Base-by-base conservation (phyloP, 78 protist genomes). In the slime mould (Dictyostelium discoideum) region DNA sequence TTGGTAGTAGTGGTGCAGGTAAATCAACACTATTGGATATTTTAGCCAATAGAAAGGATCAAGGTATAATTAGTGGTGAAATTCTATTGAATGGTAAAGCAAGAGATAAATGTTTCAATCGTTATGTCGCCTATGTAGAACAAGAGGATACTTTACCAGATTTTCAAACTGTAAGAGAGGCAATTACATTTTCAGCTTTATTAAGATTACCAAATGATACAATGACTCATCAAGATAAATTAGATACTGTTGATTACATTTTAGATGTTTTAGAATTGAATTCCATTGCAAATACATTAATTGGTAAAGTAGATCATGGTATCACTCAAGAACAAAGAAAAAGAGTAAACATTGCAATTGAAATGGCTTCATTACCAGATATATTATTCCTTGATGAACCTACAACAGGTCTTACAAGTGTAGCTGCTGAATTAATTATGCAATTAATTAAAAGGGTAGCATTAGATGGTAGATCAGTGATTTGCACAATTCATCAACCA, bases 401-500 rank as follows among this genome's bases (percentile, higher is more conserved):
- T n/a, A 93, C 96, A 9, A 83, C 88, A 4, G 87, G 87, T 10
- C 72, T 93, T 13, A 78, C 85, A 11, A 24, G 79, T 13, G 73
- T 54, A 10, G 29, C 78, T 22, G 97, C 97, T 3, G 69, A 60
- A 60, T 60, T 84, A 48, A 85, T 95, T 26, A 95, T 95, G 97
- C 40, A 39, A 13, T 9, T 92, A 3, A 63, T 95, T 29, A 89
- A 84, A 44, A 95, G 89, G 73, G 65, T 95, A 2, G 37, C 97
- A 39, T 20, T 73, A 3, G 46, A 87, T 60, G 94, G 94, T 26
- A 72, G 93, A 42, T 85, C 93, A 5, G 97, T 96, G 22, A 84
- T 96, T 5, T 85, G 94, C 24, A 86, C 98, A 76, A 96, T 98
- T 85, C 99, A 98, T 92, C 99, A 98, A 86, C 99, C 99, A n/a